phyloP scores from a whole-genome alignment of 2,329 filamentous ascomycete species.

The Triangularia setosa region DNA sequence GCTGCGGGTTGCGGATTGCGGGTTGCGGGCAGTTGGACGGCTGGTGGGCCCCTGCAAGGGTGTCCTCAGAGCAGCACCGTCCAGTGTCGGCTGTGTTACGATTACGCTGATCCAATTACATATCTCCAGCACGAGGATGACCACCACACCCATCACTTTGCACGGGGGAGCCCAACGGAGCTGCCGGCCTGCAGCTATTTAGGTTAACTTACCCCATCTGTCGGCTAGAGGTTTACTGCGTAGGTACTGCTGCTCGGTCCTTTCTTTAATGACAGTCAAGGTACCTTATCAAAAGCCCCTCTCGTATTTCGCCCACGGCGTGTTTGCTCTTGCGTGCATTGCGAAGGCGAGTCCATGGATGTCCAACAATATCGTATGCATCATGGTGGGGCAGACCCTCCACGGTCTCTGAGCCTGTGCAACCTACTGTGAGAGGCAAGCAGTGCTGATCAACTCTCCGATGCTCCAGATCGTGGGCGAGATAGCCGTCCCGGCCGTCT shows the following conservation, averaged over 20 bases:
- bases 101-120: neutral
- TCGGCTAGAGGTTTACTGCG: neutral
- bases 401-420: neutral
- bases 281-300: neutral
- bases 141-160: neutral
- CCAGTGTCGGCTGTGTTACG: neutral
- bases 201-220: neutral
- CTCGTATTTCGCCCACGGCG: neutral
- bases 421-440: neutral
- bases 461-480: slow-evolving; percentile 16
- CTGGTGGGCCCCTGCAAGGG: neutral
- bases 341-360: neutral
- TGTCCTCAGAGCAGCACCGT: neutral
- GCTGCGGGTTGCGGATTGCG: neutral
- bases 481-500: slow-evolving; percentile 18
- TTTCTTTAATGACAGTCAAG: too few relatives aligned
- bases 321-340: neutral
- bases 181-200: neutral
- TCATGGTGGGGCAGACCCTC: neutral
- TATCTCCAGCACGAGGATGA: neutral
- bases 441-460: slow-evolving; percentile 4
- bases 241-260: too few relatives aligned
- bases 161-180: neutral
- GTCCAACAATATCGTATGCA: neutral
- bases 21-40: neutral